Base-by-base conservation (phyloP, 805 yeast genomes). In the Ogataea henricii region DNA sequence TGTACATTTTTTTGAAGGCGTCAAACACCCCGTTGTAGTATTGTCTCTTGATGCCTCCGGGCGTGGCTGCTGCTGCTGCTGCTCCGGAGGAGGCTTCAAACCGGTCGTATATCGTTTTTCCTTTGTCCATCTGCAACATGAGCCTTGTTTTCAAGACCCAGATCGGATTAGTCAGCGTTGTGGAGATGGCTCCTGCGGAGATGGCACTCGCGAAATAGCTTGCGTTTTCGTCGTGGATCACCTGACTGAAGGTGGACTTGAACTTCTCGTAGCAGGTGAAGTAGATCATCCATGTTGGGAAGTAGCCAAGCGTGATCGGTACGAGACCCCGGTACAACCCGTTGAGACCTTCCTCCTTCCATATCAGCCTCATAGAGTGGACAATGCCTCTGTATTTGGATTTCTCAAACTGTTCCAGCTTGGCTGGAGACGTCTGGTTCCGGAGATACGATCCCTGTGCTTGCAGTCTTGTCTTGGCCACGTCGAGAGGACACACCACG, bases 221-320 rank as follows among this genome's bases (percentile, higher is more conserved):
- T 29, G 64, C 14, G 22, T 63, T 65, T 14, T 62, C 67, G 45
- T 66, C 65, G 14, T 54, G 44, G 3, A 59, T 54, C 13, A 49
- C 21, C 9, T 41, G 40, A 13, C 56, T 43, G 44, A 56, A 64
- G 41, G 74, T 62, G 38, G 66, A 60, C 63, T 90, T 91, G 22
- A 90, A 83, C 47, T 77, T 71, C 62, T 92, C 98, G 66, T 94
- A 94, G 26, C 90, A 87, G 6, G 92, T 78, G 68, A 94, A 94
- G 65, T 94, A 94, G 40, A 94, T 87, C 76, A 90, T 90, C 99
- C 99, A 94, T 0, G 97, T 89, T 13, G 99, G 99, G 58, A 94
- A 82, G 67, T 94, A 94, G 0, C 99, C 99, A 43, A 92, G 68
- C 1, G 92, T 78, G 33, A 92, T 89, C n/a, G 99, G 98, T 1